Evolutionary conservation across 305 asterid species (phyloP).

Genomic region (Fraxinus sp.): DNA sequence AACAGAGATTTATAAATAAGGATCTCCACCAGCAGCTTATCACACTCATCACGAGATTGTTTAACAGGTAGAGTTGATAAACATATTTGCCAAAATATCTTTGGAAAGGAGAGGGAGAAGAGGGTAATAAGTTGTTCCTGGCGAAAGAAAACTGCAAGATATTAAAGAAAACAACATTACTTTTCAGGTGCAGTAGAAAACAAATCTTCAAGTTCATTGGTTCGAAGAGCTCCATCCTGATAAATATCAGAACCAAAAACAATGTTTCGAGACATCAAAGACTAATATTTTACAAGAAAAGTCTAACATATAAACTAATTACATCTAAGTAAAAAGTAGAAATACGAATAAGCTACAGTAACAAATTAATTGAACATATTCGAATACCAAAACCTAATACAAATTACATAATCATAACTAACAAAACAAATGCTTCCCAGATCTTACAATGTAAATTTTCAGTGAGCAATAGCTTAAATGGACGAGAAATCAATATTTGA

Average conservation of each 20-base stretch:
- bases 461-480: background rate
- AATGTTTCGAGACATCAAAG: slow-evolving; percentile 21
- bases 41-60: background rate
- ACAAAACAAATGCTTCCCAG: slow-evolving; percentile 1
- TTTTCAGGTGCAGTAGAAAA: slow-evolving; percentile 96
- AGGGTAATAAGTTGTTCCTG: slow-evolving; percentile 4
- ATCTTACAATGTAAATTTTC: background rate
- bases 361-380: slow-evolving; percentile 15
- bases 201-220: slow-evolving; percentile 82
- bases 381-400: background rate
- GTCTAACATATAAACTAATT: slow-evolving; percentile 1
- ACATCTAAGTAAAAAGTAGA: slow-evolving; percentile 11
- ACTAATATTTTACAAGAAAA: slow-evolving; percentile 16
- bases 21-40: slow-evolving; percentile 9
- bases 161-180: slow-evolving; percentile 45
- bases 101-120: background rate
- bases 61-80: background rate
- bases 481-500: background rate
- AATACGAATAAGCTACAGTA: background rate
- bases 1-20: background rate
- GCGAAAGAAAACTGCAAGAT: slow-evolving; percentile 3
- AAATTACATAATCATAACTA: background rate
- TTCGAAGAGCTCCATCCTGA: slow-evolving; percentile 89
- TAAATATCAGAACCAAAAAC: slow-evolving; percentile 36
- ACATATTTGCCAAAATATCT: slow-evolving; percentile 6